phyloP scores from a whole-genome alignment of 495 filamentous ascomycete species.

The Penicillium antarcticum region DNA sequence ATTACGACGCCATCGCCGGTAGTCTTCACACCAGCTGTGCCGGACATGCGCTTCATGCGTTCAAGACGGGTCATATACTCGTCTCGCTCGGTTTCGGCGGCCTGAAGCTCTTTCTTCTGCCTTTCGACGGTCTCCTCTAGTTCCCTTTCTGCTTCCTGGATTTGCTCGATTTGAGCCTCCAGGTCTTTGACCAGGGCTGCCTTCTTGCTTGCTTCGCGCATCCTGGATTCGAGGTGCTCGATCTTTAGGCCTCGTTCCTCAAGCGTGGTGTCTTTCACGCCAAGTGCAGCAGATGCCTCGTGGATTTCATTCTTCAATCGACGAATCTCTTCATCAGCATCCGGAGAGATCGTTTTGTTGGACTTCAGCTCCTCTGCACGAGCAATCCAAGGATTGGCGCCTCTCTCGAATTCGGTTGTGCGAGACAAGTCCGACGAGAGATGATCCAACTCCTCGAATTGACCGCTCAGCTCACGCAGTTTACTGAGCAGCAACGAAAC shows the following conservation, averaged over 20 bases:
- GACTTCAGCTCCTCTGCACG: constrained; percentile 73
- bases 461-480: constrained; percentile 60
- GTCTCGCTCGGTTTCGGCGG: constrained; percentile 61
- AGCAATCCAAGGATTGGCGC: constrained; percentile 76
- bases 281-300: constrained; percentile 56
- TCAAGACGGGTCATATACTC: constrained; percentile 73
- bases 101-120: constrained; percentile 42
- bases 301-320: constrained; percentile 72
- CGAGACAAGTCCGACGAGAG: constrained; percentile 72
- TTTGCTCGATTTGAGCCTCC: constrained; percentile 60
- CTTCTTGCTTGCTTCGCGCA: constrained; percentile 52
- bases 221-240: constrained; percentile 51
- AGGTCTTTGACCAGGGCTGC: constrained; percentile 47
- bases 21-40: constrained; percentile 48
- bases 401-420: constrained; percentile 81
- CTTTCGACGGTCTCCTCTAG: constrained; percentile 35
- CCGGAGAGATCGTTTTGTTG: constrained; percentile 71
- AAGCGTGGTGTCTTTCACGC: constrained; percentile 88
- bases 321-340: constrained; percentile 75
- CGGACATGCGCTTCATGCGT: constrained; percentile 43
- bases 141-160: constrained; percentile 40
- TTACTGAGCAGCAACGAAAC: constrained; percentile 67
- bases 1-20: constrained; percentile 41
- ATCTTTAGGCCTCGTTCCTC: constrained; percentile 78
- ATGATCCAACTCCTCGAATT: constrained; percentile 68